Evolutionary conservation across 345 rosid species (phyloP), one percentile per base, ranked within the genome.

Genomic region (Hirschfeldia incana): DNA sequence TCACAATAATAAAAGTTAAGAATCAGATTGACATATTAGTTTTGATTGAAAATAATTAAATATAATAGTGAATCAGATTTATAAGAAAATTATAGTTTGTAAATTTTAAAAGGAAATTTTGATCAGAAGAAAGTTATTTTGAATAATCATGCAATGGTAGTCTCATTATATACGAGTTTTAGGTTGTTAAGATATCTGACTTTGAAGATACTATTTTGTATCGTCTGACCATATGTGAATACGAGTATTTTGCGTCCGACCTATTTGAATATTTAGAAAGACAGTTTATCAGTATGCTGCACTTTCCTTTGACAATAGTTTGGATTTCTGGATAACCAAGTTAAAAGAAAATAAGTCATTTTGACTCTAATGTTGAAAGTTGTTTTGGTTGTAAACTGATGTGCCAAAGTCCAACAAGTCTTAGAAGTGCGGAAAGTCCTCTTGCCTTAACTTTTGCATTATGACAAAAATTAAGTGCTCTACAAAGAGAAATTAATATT

Each of bases 361-460:
- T 58, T 58, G 63, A 1, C 63, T 58, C 12, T 58, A 58, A 58
- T 58, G 32, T 58, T 26, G 26, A 58, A 26, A 58, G n/a, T 9
- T 58, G 11, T 57, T 57, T 11, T 58, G 63, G n/a, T 58, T 58
- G 30, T 58, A 26, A 26, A 58, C 13, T 59, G 33, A 10, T 59
- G 15, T 59, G 33, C 64, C 64, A 60, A 53, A 28, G 36, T 61
- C 65, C 17, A 63, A 16, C 42, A 55, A 36, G 67, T 67, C 46
- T 58, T 21, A 21, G 58, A n/a, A 67, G 21, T 55, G 61, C 67
- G 15, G 68, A 51, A 51, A 34, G 53, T 64, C 65, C 26, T 76
- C 27, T 51, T 64, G 75, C 60, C 60, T 65, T 64, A 71, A 27
- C 55, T 51, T 53, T 78, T 66, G 62, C 49, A 78, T 57, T 36